Base-by-base conservation (phyloP, 163 green algal species). In the Chlamydomonas reinhardtii region DNA sequence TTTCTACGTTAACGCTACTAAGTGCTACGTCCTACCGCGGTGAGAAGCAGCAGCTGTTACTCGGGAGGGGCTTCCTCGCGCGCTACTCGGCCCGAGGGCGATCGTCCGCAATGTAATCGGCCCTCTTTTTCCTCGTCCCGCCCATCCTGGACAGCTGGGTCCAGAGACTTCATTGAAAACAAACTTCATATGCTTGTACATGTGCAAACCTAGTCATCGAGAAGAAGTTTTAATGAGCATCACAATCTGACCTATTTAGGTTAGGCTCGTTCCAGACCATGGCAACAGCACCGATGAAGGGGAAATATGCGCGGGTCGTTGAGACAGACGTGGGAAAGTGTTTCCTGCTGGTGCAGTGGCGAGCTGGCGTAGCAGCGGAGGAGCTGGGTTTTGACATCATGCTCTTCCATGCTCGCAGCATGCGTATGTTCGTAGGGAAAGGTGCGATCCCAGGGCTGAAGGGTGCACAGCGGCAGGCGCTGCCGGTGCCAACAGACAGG, bases 311-410 rank as follows among this genome's bases (percentile, higher is more conserved):
- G 2, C 14, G 12, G 27, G 62, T 56, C 62, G 62, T 70, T 5
- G 25, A 29, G 9, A 70, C 62, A 29, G 24, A 34, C 62, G 62
- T 17, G 12, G 62, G n/a, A 5, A 34, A 70, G 24, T 77, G 68
- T 9, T 85, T 78, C 25, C 65, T 31, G 3, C 24, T 86, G 0
- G 54, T 79, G 24, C 4, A 35, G 15, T 79, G 34, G 70, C 68
- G 32, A 3, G 20, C 54, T 8, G 56, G 65, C n/a, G 69, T 11
- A 19, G 48, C 9, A 14, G 1, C 19, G 34, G 66, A 79, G 4
- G 27, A 32, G 24, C 15, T 56, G 22, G 70, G 54, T 15, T 86
- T 86, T 17, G 70, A 79, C 56, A 54, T 86, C 0, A 74, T 71
- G 12, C 68, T 86, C 0, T 71, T 80, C 17, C 69, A 86, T 32